These are phyloP conservation scores for Rhizoctonia solani DNA, from an alignment of 1,284 basidiomycete species.

Conservation along the genomic window DNA sequence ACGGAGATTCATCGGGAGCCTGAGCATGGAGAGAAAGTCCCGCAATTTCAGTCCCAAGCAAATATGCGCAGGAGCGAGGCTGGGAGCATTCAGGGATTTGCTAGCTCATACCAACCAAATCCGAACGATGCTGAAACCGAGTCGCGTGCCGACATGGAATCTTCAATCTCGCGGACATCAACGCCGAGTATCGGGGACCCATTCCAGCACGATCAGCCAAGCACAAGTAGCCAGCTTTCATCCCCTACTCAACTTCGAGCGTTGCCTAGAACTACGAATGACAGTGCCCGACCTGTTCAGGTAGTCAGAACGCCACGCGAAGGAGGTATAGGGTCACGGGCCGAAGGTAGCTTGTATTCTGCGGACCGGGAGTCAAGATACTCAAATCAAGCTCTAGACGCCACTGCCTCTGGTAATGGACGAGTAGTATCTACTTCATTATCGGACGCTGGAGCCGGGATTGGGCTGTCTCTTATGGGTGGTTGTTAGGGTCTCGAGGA, in stretches of 20 bases:
- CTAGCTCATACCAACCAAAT: not conserved
- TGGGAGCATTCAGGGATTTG: no score
- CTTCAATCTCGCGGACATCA: conserved; percentile 17
- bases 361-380: not conserved
- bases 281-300: not conserved
- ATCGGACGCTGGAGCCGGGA: conserved; percentile 65
- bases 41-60: no score
- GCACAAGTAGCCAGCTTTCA: not conserved
- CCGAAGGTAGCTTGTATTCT: conserved; percentile 6
- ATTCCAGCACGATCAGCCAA: conserved; percentile 27
- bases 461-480: conserved; percentile 67
- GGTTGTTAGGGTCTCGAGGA: conserved; percentile 48
- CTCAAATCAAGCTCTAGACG: not conserved
- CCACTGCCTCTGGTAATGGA: conserved; percentile 9
- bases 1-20: not conserved
- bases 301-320: not conserved
- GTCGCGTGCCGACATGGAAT: not conserved
- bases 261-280: not conserved
- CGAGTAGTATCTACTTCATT: conserved; percentile 37
- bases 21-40: not conserved
- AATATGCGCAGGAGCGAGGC: no score
- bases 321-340: not conserved
- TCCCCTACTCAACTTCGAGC: not conserved
- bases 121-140: not conserved
- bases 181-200: conserved; percentile 22